Conservation (phyloP, 2,329 filamentous ascomycete species). For the Cadophora luteo-olivacea region DNA sequence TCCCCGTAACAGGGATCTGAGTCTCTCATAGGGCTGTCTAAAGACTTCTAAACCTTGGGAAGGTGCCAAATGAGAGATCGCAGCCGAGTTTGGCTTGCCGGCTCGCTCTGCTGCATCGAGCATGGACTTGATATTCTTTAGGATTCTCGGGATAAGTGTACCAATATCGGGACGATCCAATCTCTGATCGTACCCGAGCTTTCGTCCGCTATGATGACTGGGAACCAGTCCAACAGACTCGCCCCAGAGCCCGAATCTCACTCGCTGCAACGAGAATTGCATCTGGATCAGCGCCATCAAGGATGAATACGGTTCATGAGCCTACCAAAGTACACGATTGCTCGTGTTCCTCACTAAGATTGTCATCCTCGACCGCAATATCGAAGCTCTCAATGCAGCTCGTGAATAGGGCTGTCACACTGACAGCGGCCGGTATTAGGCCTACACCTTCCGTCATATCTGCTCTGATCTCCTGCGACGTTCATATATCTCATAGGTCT, state of each 20-base stretch:
- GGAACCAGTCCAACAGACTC: slow-evolving; percentile 28
- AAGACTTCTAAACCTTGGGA: slow-evolving; percentile 32
- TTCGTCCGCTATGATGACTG: slow-evolving; percentile 9
- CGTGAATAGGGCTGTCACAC: slow-evolving; percentile 38
- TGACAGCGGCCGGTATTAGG: slow-evolving; percentile 34
- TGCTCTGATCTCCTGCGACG: not conserved
- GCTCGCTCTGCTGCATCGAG: slow-evolving; percentile 19
- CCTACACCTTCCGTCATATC: slow-evolving; percentile 27
- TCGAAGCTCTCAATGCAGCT: slow-evolving; percentile 41
- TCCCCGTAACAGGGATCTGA: slow-evolving; percentile 30
- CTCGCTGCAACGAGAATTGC: slow-evolving; percentile 24
- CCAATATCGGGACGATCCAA: slow-evolving; percentile 24
- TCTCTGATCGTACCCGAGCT: slow-evolving; percentile 25
- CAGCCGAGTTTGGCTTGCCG: slow-evolving; percentile 11
- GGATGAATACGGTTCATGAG: not conserved
- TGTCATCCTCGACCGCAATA: slow-evolving; percentile 35
- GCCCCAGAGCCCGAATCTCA: slow-evolving; percentile 28
- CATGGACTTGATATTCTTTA: slow-evolving; percentile 26
- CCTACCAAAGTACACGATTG: slow-evolving; percentile 31
- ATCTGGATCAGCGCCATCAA: not conserved
- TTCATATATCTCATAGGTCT: not conserved
- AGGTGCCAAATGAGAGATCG: not conserved
- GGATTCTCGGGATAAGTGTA: slow-evolving; percentile 14
- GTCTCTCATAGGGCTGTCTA: slow-evolving; percentile 31
- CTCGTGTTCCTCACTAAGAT: slow-evolving; percentile 39